A percentile compares a stretch with the other conserved stretches of the same genome.
These are phyloP conservation scores for Nectriaceae sp. DNA, from an alignment of 2,329 filamentous ascomycete species.

Conservation along the genomic window DNA sequence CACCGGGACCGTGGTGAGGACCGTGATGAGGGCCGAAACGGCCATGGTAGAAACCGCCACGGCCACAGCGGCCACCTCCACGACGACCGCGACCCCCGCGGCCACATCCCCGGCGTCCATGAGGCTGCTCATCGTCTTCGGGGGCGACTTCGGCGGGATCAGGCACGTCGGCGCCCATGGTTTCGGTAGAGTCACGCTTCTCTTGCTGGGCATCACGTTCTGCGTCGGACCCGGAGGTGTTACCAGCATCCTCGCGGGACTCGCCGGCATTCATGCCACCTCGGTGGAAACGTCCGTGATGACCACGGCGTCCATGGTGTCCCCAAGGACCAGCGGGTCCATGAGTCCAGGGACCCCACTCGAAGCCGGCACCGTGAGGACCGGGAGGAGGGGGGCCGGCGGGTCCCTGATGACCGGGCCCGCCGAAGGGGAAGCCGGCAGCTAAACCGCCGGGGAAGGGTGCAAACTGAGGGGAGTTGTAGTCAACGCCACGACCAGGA, in stretches of 20 bases:
- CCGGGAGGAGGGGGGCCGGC: conserved; percentile 18
- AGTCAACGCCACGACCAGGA: conserved; percentile 41
- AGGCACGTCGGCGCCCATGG: conserved; percentile 29
- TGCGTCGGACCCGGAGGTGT: conserved; percentile 19
- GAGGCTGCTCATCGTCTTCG: conserved; percentile 31
- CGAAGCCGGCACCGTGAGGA: conserved; percentile 24
- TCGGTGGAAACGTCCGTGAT: conserved; percentile 16
- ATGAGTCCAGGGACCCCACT: conserved; percentile 26
- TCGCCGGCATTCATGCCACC: conserved; percentile 25
- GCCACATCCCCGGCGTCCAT: conserved; percentile 21
- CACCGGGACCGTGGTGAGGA: conserved; percentile 25
- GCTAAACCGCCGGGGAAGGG: conserved; percentile 31
- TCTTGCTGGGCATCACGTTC: conserved; percentile 29
- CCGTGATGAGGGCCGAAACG: conserved; percentile 22
- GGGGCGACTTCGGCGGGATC: conserved; percentile 36
- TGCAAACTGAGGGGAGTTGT: conserved; percentile 28
- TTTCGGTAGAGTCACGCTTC: conserved; percentile 39
- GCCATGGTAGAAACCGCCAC: conserved; percentile 20
- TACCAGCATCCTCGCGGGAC: conserved; percentile 14
- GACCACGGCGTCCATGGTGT: conserved; percentile 17
- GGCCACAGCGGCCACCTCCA: conserved; percentile 22
- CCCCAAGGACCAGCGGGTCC: conserved; percentile 28
- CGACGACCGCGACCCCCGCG: conserved; percentile 20
- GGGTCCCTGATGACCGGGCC: conserved; percentile 14
- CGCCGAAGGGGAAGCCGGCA: conserved; percentile 28